These are phyloP conservation scores for Dichotomopilus funicola DNA, from an alignment of 2,329 filamentous ascomycete species.

Conservation along the genomic window DNA sequence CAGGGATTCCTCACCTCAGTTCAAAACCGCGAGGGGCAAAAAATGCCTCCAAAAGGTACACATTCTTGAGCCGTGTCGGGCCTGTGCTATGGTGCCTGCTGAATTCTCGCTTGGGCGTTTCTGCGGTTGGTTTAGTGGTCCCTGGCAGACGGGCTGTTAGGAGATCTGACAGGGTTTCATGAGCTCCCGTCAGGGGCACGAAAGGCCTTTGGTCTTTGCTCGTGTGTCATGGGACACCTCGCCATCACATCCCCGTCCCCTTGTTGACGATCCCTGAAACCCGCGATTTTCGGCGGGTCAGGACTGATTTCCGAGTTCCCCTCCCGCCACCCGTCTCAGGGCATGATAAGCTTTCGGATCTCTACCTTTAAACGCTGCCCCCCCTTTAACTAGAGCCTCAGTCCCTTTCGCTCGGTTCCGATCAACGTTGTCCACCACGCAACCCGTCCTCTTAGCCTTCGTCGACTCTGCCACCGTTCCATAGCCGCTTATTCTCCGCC, in stretches of 20 bases:
- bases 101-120: too few species aligned
- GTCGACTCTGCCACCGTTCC: neutral
- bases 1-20: neutral
- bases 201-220: too few species aligned
- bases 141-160: too few species aligned
- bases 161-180: too few species aligned
- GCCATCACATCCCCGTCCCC: neutral
- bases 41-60: neutral
- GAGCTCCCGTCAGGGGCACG: too few species aligned
- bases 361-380: neutral
- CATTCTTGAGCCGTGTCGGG: neutral
- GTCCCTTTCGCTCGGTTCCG: too few species aligned
- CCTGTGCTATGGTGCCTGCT: too few species aligned
- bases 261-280: too few species aligned
- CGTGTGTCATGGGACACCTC: neutral
- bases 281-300: too few species aligned
- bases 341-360: neutral
- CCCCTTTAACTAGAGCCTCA: neutral
- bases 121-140: too few species aligned
- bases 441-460: neutral
- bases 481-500: neutral
- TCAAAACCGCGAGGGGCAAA: neutral
- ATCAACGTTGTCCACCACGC: neutral
- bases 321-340: neutral
- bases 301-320: neutral